These are phyloP conservation scores for Pseudocercospora fijiensis DNA, from an alignment of 2,329 filamentous ascomycete genomes.

Conservation along the genomic window DNA sequence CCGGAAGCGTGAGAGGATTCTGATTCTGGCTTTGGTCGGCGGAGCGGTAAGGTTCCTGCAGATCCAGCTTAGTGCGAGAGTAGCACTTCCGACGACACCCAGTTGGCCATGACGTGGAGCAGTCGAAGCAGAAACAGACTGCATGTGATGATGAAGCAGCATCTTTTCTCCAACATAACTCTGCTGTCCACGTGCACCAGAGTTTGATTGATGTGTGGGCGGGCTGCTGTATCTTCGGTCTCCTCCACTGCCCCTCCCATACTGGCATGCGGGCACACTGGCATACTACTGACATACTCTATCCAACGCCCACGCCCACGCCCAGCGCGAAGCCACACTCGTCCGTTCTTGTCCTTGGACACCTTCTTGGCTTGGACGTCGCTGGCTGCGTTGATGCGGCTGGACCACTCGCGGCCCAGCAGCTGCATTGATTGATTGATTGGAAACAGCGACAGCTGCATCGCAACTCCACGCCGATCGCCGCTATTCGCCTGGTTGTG, in stretches of 20 bases:
- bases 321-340: slow-evolving; percentile 15
- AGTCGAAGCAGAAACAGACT: neutral
- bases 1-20: slow-evolving; percentile 1
- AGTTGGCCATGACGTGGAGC: slow-evolving; percentile 8
- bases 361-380: slow-evolving; percentile 6
- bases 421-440: too few relatives aligned
- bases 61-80: slow-evolving; percentile 1
- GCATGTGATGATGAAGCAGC: neutral
- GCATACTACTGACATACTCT: neutral
- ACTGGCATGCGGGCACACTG: too few relatives aligned
- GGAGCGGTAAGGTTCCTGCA: slow-evolving; percentile 9
- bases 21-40: slow-evolving; percentile 2
- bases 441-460: neutral
- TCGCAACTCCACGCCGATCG: slow-evolving; percentile 2
- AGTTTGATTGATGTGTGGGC: neutral
- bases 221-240: neutral
- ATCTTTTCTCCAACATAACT: neutral
- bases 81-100: neutral
- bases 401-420: neutral
- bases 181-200: neutral
- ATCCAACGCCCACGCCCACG: neutral
- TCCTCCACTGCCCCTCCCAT: neutral
- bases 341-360: slow-evolving; percentile 8
- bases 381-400: neutral
- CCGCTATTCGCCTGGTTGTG: neutral